Base-by-base conservation (phyloP, 208 protist genomes). In the Kentomonas sorsogonicus region DNA sequence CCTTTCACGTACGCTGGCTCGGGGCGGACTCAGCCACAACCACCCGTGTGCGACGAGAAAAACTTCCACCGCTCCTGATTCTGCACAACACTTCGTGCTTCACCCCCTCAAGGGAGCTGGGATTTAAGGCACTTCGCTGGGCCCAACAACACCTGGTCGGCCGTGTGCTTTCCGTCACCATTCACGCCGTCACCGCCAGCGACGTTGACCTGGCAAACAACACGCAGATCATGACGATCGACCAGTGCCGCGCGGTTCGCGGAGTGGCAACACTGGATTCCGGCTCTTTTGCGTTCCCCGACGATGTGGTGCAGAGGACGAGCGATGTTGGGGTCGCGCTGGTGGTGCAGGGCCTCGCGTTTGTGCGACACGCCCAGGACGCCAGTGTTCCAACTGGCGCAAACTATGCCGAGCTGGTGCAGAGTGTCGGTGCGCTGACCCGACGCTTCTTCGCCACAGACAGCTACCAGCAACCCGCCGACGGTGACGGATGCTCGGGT, bases 151-250 rank as follows among this genome's bases (percentile, higher is more conserved):
- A 64, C 15, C 50, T 89, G 1, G 29, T 89, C 2, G 60, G 57
- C 30, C 60, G 68, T 11, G 57, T 40, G 18, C 67, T 89, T 3
- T 15, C 52, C 25, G 75, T 83, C 26, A 52, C 60, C n/a, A 63
- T 89, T 15, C 69, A 81, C 70, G 70, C 44, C 29, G 56, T 71
- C 2, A 66, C 56, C 33, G 75, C 77, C 0, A 65, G 61, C 16
- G 75, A 83, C 47, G 68, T 59, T 36, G 72, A 83, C 16, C 52
- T 81, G n/a, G 52, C 75, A 18, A 75, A 77, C 56, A 83, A 81
- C 53, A 81, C 67, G 3, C 76, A 82, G 39, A 33, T 73, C 22
- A 68, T 67, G 30, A 58, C 34, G 33, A 67, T 72, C 56, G 78
- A 83, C 38, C 67, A 83, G 41, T 63, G 79, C 11, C 57, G 52